These are phyloP conservation scores for Coniophora puteana DNA, from an alignment of 1,284 basidiomycete genomes.

Conservation along the genomic window DNA sequence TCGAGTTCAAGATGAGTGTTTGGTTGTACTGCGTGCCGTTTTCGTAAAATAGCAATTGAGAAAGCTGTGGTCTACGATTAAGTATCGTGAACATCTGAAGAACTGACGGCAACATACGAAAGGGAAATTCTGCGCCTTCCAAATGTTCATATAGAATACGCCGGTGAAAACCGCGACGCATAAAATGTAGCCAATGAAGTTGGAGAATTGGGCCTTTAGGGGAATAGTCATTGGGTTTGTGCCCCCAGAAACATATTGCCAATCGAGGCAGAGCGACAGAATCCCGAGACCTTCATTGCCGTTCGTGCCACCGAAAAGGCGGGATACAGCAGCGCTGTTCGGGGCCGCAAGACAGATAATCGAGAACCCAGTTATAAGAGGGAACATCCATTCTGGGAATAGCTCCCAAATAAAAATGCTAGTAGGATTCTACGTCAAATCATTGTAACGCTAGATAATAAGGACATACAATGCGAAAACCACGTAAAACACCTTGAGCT, in stretches of 20 bases:
- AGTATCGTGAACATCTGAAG: background rate
- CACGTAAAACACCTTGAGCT: constrained; percentile 42
- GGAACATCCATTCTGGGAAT: constrained; percentile 43
- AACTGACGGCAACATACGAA: constrained; percentile 26
- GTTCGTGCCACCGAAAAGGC: constrained; percentile 51
- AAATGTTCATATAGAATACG: constrained; percentile 38
- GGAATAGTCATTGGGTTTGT: constrained; percentile 39
- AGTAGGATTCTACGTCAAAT: constrained; percentile 36
- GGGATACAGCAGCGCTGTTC: constrained; percentile 41
- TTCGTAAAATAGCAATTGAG: constrained; percentile 40
- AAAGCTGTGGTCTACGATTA: constrained; percentile 18
- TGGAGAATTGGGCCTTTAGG: constrained; percentile 35
- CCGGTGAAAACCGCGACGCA: constrained; percentile 42
- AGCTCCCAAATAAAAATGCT: constrained; percentile 42
- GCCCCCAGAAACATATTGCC: constrained; percentile 44
- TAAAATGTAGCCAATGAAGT: constrained; percentile 36
- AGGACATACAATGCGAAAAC: constrained; percentile 31
- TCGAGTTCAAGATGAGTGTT: constrained; percentile 37
- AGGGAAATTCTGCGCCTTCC: constrained; percentile 38
- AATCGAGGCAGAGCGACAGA: constrained; percentile 48
- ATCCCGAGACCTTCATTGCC: constrained; percentile 49
- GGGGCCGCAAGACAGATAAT: constrained; percentile 56
- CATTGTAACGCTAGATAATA: constrained; percentile 30
- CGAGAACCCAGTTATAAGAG: constrained; percentile 37
- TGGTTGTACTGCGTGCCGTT: constrained; percentile 41